A percentile compares a stretch with the other conserved stretches of the same genome.
phyloP scores from a whole-genome alignment of 495 filamentous ascomycete species.

The Penicillium coprophilum region DNA sequence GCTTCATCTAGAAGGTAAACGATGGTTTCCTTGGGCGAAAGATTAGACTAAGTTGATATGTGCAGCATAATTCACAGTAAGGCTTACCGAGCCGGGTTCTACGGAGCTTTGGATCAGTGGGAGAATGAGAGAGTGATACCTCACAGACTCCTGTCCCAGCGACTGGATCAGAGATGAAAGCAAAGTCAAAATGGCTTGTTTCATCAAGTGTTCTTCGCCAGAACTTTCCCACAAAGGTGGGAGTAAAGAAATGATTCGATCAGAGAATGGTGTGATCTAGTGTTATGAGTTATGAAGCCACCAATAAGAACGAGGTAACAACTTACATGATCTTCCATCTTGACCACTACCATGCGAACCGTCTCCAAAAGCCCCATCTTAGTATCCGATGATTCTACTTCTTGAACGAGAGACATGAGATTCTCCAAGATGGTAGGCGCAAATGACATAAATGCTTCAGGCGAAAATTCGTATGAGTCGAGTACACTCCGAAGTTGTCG shows the following conservation, averaged over 20 bases:
- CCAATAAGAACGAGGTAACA: neutral
- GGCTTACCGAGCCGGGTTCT: slow-evolving; percentile 68
- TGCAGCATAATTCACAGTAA: neutral
- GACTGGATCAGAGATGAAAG: slow-evolving; percentile 75
- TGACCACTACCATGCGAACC: slow-evolving; percentile 71
- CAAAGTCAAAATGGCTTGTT: slow-evolving; percentile 85
- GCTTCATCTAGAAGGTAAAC: slow-evolving; percentile 90
- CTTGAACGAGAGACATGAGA: slow-evolving; percentile 72
- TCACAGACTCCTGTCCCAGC: slow-evolving; percentile 69
- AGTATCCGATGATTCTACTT: slow-evolving; percentile 80
- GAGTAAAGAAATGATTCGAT: slow-evolving; percentile 75
- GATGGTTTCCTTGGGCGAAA: slow-evolving; percentile 57
- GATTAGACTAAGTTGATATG: neutral
- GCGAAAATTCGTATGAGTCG: slow-evolving; percentile 79
- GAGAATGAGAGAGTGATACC: slow-evolving; percentile 71
- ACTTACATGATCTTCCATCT: slow-evolving; percentile 72
- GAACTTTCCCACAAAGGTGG: slow-evolving; percentile 81
- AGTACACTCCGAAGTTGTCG: slow-evolving; percentile 74
- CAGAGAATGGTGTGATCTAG: slow-evolving; percentile 70
- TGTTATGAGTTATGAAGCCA: slow-evolving; percentile 11
- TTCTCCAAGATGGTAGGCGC: slow-evolving; percentile 64
- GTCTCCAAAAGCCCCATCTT: slow-evolving; percentile 86
- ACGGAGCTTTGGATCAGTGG: slow-evolving; percentile 77
- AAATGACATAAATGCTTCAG: slow-evolving; percentile 69
- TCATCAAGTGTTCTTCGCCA: slow-evolving; percentile 81